Base-by-base conservation (phyloP, 257 asterid species). In the Verbena officinalis region DNA sequence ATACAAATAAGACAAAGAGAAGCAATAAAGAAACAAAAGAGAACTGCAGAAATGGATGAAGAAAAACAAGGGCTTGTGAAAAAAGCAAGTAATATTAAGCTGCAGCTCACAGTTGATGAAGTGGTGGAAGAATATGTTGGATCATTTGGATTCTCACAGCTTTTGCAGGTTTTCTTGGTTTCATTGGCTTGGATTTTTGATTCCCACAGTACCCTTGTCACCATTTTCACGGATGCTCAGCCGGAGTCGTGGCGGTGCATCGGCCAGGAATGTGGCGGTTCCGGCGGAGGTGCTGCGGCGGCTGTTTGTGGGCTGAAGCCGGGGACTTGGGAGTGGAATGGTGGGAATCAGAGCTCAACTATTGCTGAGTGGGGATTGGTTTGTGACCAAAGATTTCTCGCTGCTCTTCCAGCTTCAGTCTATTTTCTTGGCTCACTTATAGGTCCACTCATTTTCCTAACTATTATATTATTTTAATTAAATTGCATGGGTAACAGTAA, bases 281-380 rank as follows among this genome's bases (percentile, higher is more conserved):
- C 20, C n/a, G 49, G 19, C 9, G 23, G 56, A 38, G 68, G 68
- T 17, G 48, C 38, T 31, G 77, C 55, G 2, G 76, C 72, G 61
- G 68, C 81, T 0, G 80, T 79, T 51, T 84, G 91, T 42, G 78
- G 84, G 56, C 13, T 81, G 78, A 59, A 73, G 73, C 72, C 80
- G 5, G 91, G 84, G 44, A 81, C 81, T 45, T 84, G 88, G 88
- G 86, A 84, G 58, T 84, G 91, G 91, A 61, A 43, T 34, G 77
- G 74, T 51, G 88, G 84, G 24, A 75, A 77, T 54, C 11, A 69
- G 58, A 84, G 79, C 62, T 79, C 88, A 48, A 84, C 79, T 6
- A 67, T 84, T 75, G 86, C 88, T 56, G 91, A 84, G 56, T 84
- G 91, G 91, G 83, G 84, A 10, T 67, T 84, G 40, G 72, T 79